Base-by-base conservation (phyloP, 805 yeast genomes). In the Candida gorgasii region DNA sequence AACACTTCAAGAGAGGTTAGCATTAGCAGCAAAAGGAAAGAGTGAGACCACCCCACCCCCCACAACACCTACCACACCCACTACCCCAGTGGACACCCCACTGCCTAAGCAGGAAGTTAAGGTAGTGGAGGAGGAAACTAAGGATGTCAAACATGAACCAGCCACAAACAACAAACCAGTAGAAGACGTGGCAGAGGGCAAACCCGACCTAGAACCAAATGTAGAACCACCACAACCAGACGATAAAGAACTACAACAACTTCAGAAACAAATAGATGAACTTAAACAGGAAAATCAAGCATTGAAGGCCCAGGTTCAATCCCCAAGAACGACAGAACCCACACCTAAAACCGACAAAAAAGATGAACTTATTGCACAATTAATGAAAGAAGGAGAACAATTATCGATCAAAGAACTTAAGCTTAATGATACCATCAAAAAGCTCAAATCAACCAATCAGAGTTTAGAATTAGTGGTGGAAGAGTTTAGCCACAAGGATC, bases 1-100 rank as follows among this genome's bases (percentile, higher is more conserved):
- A 14, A 82, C 96, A 0, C 69, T 92, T 51, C 95, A 88, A 54
- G 96, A 90, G 54, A 72, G 97, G 47, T 70, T 90, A 40, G 95
- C 93, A 1, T 62, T 81, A 47, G 97, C 97, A 1, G 89, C 96
- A 5, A 73, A 77, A 44, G 69, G 69, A 11, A 35, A 32, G n/a
- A 26, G 20, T 31, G n/a, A 16, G 19, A 20, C 22, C 37, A n/a
- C n/a, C n/a, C n/a, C n/a, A n/a, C n/a, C n/a, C n/a, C n/a, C n/a
- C n/a, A n/a, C n/a, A n/a, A n/a, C n/a, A n/a, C n/a, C n/a, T n/a
- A n/a, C n/a, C n/a, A n/a, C n/a, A n/a, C n/a, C n/a, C n/a, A n/a
- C n/a, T n/a, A n/a, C n/a, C n/a, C n/a, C n/a, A n/a, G n/a, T n/a
- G n/a, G n/a, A n/a, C n/a, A n/a, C n/a, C n/a, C n/a, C n/a, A n/a